These are phyloP conservation scores for Ajuga reptans DNA, from an alignment of 305 asterid genomes.

Conservation along the genomic window DNA sequence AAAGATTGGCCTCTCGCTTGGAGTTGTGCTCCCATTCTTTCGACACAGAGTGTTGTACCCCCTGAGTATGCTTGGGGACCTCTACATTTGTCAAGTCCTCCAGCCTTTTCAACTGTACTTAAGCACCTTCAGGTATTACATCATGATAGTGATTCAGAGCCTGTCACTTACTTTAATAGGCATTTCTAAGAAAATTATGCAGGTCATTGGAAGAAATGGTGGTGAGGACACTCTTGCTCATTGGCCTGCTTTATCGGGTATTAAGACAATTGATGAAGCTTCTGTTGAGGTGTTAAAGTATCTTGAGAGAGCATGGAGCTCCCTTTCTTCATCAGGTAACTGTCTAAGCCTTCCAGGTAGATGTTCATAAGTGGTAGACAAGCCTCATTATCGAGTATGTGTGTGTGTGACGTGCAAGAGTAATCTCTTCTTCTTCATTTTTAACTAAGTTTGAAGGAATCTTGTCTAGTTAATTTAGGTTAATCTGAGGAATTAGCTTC, in stretches of 20 bases:
- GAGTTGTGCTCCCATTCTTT: conserved; percentile 86
- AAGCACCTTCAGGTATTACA: conserved; percentile 74
- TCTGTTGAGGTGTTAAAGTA: conserved; percentile 69
- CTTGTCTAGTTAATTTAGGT: neutral
- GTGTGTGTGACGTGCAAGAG: neutral
- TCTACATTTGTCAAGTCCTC: conserved; percentile 84
- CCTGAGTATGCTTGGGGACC: conserved; percentile 95
- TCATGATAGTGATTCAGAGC: conserved; percentile 20
- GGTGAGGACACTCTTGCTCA: conserved; percentile 96
- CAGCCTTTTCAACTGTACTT: conserved; percentile 56
- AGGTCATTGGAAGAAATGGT: conserved; percentile 71
- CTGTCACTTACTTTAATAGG: conserved; percentile 16
- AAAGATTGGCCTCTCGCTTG: conserved; percentile 97
- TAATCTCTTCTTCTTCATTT: neutral
- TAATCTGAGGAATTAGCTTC: conserved; percentile 1
- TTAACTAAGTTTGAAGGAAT: neutral
- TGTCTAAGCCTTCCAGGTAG: conserved; percentile 15
- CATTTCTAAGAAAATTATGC: conserved; percentile 23
- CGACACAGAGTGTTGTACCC: conserved; percentile 70
- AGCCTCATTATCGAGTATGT: neutral
- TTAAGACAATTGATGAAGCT: conserved; percentile 81
- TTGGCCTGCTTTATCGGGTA: conserved; percentile 78
- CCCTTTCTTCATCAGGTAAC: conserved; percentile 77
- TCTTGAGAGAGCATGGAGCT: conserved; percentile 62
- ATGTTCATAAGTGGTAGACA: neutral